These are phyloP conservation scores for Turnera subulata DNA, from an alignment of 345 rosid species.

Conservation along the genomic window DNA sequence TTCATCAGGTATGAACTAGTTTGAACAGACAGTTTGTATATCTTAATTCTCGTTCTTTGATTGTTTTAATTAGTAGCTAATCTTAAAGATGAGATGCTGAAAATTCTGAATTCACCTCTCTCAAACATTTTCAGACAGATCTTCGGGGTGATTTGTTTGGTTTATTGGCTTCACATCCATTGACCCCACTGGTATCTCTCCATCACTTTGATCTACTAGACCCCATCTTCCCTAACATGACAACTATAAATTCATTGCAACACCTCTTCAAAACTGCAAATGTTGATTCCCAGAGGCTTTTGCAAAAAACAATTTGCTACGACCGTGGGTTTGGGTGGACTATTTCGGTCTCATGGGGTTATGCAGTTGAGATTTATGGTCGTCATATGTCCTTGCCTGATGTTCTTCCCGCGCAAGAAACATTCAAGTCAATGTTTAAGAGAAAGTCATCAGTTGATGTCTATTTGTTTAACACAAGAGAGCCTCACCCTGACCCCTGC, in stretches of 20 bases:
- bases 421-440: slow-evolving; percentile 64
- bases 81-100: not conserved
- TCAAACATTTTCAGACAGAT: slow-evolving; percentile 47
- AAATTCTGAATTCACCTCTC: not conserved
- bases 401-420: slow-evolving; percentile 43
- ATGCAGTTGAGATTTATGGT: slow-evolving; percentile 58
- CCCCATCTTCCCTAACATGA: slow-evolving; percentile 76
- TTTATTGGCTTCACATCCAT: slow-evolving; percentile 65
- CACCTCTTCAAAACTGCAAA: slow-evolving; percentile 53
- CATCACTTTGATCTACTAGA: slow-evolving; percentile 59
- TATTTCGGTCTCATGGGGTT: slow-evolving; percentile 81
- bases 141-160: slow-evolving; percentile 71
- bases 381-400: slow-evolving; percentile 36
- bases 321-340: slow-evolving; percentile 78
- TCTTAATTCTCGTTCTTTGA: too few species aligned
- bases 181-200: slow-evolving; percentile 65
- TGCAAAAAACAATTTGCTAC: slow-evolving; percentile 81
- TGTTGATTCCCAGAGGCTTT: slow-evolving; percentile 57
- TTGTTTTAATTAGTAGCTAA: not conserved
- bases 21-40: too few species aligned
- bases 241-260: slow-evolving; percentile 35
- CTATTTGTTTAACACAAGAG: slow-evolving; percentile 58
- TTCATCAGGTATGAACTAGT: slow-evolving; percentile 90
- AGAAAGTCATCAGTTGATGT: slow-evolving; percentile 26
- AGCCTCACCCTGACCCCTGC: slow-evolving; percentile 54